Conservation (phyloP, 2,329 filamentous ascomycete species). For the Ceratocystis ficicola region DNA sequence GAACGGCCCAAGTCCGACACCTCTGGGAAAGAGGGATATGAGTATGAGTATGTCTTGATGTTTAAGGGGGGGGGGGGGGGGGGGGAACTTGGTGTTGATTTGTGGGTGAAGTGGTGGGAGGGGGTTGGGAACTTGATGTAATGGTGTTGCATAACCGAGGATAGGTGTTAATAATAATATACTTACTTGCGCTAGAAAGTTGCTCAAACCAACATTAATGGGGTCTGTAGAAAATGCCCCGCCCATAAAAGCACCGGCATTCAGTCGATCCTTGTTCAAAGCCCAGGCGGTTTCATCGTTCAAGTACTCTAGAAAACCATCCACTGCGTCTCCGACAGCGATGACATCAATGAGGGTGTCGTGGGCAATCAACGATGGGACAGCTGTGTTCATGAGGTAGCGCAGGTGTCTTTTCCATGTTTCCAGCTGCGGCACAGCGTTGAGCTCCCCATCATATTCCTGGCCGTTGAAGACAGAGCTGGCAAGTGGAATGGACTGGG, state of each 20-base stretch:
- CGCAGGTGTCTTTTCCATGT: constrained; percentile 41
- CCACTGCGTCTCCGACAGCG: constrained; percentile 52
- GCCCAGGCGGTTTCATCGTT: constrained; percentile 45
- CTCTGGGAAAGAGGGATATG: constrained; percentile 33
- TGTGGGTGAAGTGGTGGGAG: too few species aligned
- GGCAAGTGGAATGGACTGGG: constrained; percentile 47
- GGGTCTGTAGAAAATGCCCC: constrained; percentile 33
- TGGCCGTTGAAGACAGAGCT: constrained; percentile 49
- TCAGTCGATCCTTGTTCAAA: constrained; percentile 34
- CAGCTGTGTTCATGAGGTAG: constrained; percentile 53
- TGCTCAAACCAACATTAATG: constrained; percentile 36
- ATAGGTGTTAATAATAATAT: not conserved
- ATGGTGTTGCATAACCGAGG: not conserved
- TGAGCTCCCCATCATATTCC: constrained; percentile 37
- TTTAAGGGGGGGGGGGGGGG: not conserved
- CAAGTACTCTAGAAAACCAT: constrained; percentile 45
- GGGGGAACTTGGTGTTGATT: too few species aligned
- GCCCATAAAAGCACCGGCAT: constrained; percentile 40
- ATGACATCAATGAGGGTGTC: constrained; percentile 55
- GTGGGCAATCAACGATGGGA: constrained; percentile 38
- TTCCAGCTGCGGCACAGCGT: constrained; percentile 13
- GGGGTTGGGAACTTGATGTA: constrained; percentile 1
- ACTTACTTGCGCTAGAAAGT: constrained; percentile 42
- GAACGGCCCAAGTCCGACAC: constrained; percentile 49
- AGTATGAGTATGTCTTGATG: constrained; percentile 24